Percentiles rank a stretch among this genome's conserved stretches.
Evolutionary conservation across 2,329 filamentous ascomycete genomes (phyloP).

Genomic region (Apiospora pterosperma): DNA sequence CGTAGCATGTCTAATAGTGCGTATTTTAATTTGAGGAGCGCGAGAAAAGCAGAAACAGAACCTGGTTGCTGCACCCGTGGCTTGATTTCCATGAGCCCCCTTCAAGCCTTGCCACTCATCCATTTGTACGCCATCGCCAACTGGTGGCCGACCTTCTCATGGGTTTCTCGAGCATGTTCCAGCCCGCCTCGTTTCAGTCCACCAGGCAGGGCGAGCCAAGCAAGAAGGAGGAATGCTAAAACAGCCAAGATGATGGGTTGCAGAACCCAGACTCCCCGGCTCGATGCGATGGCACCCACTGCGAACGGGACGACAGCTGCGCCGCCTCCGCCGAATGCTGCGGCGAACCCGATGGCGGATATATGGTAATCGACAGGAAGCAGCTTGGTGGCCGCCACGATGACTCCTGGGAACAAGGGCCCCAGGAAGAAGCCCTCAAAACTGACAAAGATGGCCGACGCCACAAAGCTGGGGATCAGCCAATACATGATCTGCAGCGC

Average conservation of each 20-base stretch:
- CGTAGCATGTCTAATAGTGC: no score
- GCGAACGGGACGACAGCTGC: slow-evolving; percentile 64
- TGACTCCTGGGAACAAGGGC: slow-evolving; percentile 69
- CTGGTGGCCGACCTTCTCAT: slow-evolving; percentile 31
- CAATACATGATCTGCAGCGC: slow-evolving; percentile 71
- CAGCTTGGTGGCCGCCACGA: slow-evolving; percentile 66
- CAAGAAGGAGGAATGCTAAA: slow-evolving; percentile 36
- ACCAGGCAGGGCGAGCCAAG: slow-evolving; percentile 45
- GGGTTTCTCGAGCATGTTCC: slow-evolving; percentile 35
- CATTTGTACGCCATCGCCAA: slow-evolving; percentile 3
- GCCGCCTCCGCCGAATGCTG: slow-evolving; percentile 71
- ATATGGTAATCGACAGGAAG: slow-evolving; percentile 72
- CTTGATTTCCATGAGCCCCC: not conserved
- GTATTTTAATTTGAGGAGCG: not conserved
- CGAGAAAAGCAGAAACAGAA: not conserved
- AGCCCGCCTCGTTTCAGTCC: slow-evolving; percentile 36
- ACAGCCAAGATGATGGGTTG: slow-evolving; percentile 54
- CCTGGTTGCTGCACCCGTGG: not conserved
- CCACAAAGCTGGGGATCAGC: slow-evolving; percentile 75
- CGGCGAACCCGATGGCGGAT: slow-evolving; percentile 71
- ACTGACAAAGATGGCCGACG: slow-evolving; percentile 68
- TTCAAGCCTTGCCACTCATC: not conserved
- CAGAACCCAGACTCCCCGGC: slow-evolving; percentile 50
- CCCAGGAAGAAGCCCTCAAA: slow-evolving; percentile 78
- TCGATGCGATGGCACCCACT: slow-evolving; percentile 62